Conservation (phyloP, 345 rosid genomes). For the Rhodamnia argentea region DNA sequence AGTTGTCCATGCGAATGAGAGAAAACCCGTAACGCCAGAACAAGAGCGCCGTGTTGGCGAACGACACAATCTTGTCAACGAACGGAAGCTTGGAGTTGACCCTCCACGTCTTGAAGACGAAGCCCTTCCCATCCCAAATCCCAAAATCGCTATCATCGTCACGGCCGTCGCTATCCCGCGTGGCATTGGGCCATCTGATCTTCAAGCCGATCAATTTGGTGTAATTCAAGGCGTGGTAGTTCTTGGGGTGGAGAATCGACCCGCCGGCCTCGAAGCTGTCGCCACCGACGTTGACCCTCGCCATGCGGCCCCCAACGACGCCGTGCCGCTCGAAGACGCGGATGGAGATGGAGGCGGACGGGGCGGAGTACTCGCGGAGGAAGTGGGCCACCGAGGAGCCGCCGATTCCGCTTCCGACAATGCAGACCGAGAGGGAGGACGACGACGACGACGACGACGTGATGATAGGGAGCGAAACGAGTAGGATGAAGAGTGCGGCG, state of each 20-base stretch:
- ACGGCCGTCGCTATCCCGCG: slow-evolving; percentile 18
- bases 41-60: slow-evolving; percentile 41
- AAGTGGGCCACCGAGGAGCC: slow-evolving; percentile 91
- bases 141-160: slow-evolving; percentile 34
- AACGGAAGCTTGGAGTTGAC: slow-evolving; percentile 24
- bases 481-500: slow-evolving; percentile 6
- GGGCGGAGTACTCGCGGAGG: slow-evolving; percentile 49
- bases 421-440: slow-evolving; percentile 39
- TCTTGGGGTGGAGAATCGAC: slow-evolving; percentile 85
- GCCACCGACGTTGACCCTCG: slow-evolving; percentile 41
- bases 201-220: slow-evolving; percentile 35
- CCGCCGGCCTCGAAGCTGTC: slow-evolving; percentile 86
- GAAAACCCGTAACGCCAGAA: slow-evolving; percentile 73
- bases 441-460: background rate
- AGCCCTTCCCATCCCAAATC: slow-evolving; percentile 71
- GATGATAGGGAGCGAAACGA: slow-evolving; percentile 7
- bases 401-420: slow-evolving; percentile 81
- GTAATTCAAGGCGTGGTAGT: slow-evolving; percentile 61
- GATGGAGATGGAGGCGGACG: background rate
- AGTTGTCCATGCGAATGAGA: slow-evolving; percentile 51
- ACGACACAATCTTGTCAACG: slow-evolving; percentile 46
- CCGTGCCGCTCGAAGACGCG: slow-evolving; percentile 19
- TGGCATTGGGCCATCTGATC: slow-evolving; percentile 26
- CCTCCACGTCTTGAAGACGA: slow-evolving; percentile 47
- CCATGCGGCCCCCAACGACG: slow-evolving; percentile 93